Conservation (phyloP, 2,329 filamentous ascomycete genomes). For the Grosmannia penicillata region DNA sequence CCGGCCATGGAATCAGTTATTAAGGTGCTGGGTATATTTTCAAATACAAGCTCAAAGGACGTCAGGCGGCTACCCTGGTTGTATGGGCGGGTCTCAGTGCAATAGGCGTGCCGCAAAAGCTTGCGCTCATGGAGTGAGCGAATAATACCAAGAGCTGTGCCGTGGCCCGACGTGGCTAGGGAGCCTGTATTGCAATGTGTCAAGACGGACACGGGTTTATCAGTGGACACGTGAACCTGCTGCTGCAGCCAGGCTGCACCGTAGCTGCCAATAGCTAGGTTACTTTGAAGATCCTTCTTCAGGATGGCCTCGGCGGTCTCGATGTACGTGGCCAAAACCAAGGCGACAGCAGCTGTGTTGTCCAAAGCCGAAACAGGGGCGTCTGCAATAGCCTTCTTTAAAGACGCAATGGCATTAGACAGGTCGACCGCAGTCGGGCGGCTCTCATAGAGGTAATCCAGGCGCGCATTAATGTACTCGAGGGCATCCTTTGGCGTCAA, state of each 20-base stretch:
- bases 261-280: conserved; percentile 67
- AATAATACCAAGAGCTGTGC: conserved; percentile 88
- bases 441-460: conserved; percentile 79
- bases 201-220: conserved; percentile 57
- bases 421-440: conserved; percentile 92
- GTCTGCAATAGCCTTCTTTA: conserved; percentile 48
- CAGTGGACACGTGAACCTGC: conserved; percentile 33
- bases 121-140: conserved; percentile 57
- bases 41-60: conserved; percentile 91
- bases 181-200: conserved; percentile 98
- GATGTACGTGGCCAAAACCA: conserved; percentile 58
- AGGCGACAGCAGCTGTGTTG: conserved; percentile 27
- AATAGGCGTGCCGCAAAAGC: conserved; percentile 71
- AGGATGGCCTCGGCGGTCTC: conserved; percentile 75
- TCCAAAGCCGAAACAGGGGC: conserved; percentile 24
- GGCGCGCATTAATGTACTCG: conserved; percentile 55
- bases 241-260: conserved; percentile 71
- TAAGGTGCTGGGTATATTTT: conserved; percentile 78
- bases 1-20: conserved; percentile 96
- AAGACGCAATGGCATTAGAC: conserved; percentile 71
- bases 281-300: conserved; percentile 73
- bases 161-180: conserved; percentile 92
- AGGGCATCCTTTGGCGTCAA: conserved; percentile 41
- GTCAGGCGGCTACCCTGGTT: conserved; percentile 94
- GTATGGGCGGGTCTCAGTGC: conserved; percentile 92